Evolutionary conservation across 805 yeast genomes (phyloP).

Genomic region (Tetrapisispora nanseiensis): DNA sequence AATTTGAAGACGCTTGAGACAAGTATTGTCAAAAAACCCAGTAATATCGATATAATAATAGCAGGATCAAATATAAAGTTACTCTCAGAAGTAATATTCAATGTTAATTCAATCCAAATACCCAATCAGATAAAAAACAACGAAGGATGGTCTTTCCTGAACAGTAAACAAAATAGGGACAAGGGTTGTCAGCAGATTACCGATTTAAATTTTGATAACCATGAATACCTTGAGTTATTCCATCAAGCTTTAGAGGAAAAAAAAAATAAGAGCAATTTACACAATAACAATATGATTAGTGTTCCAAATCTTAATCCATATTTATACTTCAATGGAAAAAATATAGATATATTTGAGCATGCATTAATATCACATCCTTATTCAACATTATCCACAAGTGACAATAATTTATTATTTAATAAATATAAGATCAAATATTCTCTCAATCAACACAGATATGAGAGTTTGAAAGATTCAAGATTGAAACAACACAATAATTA

Average conservation of each 20-base stretch:
- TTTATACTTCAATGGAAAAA: not conserved
- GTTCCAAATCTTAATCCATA: not conserved
- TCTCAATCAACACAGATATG: not conserved
- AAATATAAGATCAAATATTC: not conserved
- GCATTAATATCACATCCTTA: not conserved
- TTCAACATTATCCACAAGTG: too few relatives aligned
- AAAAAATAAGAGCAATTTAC: not conserved
- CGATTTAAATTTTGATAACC: slow-evolving; percentile 3
- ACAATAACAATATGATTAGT: not conserved
- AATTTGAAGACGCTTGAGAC: slow-evolving; percentile 6
- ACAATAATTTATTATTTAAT: not conserved
- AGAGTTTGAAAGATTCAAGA: not conserved
- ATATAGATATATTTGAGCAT: too few relatives aligned
- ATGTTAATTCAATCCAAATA: slow-evolving; percentile 10
- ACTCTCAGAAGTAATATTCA: slow-evolving; percentile 9
- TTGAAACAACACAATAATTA: not conserved
- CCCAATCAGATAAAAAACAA: not conserved
- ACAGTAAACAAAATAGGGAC: not conserved
- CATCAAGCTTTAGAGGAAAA: too few relatives aligned
- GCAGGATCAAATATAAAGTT: slow-evolving; percentile 6
- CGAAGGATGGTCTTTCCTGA: not conserved
- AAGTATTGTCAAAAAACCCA: slow-evolving; percentile 6
- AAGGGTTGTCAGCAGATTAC: not conserved
- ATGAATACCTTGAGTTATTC: slow-evolving; percentile 1
- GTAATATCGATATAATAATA: slow-evolving; percentile 12